A percentile compares a stretch with the other conserved stretches of the same genome.
Conservation (phyloP, 345 rosid genomes). For the Bretschneidera sinensis region DNA sequence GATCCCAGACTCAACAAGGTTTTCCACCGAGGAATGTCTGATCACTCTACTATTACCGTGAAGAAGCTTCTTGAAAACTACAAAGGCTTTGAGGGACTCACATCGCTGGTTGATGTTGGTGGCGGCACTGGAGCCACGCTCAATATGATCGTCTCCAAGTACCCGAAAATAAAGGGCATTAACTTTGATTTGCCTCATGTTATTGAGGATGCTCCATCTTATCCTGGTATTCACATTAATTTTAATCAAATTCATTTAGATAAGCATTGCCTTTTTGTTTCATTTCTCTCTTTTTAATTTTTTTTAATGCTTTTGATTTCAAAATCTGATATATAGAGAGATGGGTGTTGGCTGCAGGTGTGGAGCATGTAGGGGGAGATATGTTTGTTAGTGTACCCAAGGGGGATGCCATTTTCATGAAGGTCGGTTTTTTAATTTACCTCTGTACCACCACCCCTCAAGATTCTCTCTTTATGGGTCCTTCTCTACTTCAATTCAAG, state of each 20-base stretch:
- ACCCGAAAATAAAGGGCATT: constrained; percentile 79
- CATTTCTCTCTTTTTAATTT: too few relatives aligned
- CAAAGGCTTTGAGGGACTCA: constrained; percentile 62
- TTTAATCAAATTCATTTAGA: too few relatives aligned
- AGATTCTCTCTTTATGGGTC: too few relatives aligned
- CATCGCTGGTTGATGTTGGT: constrained; percentile 78
- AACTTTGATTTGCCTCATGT: constrained; percentile 87
- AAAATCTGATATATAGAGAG: not conserved
- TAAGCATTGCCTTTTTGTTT: too few relatives aligned
- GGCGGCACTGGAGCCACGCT: constrained; percentile 81
- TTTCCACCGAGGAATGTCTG: constrained; percentile 69
- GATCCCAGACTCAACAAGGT: constrained; percentile 72
- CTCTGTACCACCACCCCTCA: too few relatives aligned
- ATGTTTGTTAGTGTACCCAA: constrained; percentile 77
- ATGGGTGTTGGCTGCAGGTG: constrained; percentile 33
- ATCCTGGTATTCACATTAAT: constrained; percentile 39
- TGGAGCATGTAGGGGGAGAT: constrained; percentile 84
- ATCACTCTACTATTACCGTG: constrained; percentile 73
- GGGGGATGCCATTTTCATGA: constrained; percentile 90
- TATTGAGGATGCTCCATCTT: constrained; percentile 60
- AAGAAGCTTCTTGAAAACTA: constrained; percentile 68
- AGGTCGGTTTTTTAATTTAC: constrained; percentile 41
- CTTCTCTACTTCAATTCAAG: too few relatives aligned
- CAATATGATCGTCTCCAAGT: too few relatives aligned
- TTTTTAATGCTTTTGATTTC: not conserved